Evolutionary conservation across 2,329 filamentous ascomycete genomes (phyloP).

Genomic region (Dothistroma septosporum): DNA sequence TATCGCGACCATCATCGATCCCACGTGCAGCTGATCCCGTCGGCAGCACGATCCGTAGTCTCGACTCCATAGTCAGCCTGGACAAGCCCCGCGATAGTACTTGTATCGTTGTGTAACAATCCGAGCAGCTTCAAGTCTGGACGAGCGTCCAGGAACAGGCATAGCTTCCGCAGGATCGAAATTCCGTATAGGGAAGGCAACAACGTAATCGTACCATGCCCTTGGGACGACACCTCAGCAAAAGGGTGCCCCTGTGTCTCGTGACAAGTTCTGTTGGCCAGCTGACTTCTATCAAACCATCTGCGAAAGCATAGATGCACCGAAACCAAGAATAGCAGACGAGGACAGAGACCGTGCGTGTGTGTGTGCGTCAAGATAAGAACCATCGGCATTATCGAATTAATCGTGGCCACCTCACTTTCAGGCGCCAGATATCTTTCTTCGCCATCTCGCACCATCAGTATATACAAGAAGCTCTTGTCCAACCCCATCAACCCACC

Average conservation of each 20-base stretch:
- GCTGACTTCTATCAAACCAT: no score
- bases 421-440: background rate
- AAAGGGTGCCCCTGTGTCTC: no score
- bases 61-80: no score
- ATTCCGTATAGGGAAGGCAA: background rate
- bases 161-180: background rate
- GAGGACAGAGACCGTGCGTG: no score
- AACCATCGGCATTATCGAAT: background rate
- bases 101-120: background rate
- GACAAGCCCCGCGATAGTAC: no score
- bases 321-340: no score
- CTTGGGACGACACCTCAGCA: background rate
- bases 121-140: background rate
- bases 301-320: no score
- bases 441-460: background rate
- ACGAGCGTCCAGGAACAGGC: background rate
- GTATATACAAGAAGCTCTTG: background rate
- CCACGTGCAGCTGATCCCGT: no score
- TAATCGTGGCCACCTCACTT: background rate
- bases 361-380: no score
- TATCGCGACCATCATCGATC: no score
- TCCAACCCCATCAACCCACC: background rate
- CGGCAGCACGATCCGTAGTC: no score
- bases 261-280: background rate
- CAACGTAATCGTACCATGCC: background rate